Evolutionary conservation across 139 green algal genomes (phyloP).

Genomic region (Picochlorum sp.): DNA sequence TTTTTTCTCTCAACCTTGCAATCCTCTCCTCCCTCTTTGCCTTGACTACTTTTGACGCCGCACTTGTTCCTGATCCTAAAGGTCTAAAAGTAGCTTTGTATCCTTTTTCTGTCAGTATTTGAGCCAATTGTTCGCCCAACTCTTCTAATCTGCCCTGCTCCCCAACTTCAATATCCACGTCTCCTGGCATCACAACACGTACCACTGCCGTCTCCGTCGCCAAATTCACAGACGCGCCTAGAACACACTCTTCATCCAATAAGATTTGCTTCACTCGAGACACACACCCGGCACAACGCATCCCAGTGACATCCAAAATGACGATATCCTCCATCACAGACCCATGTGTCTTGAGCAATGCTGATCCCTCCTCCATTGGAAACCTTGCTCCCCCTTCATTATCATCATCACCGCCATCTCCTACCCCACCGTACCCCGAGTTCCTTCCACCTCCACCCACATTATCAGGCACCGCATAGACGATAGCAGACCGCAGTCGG

Average conservation of each 20-base stretch:
- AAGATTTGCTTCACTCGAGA: conserved; percentile 64
- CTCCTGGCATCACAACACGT: background rate
- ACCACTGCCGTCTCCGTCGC: conserved; percentile 83
- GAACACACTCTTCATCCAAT: conserved; percentile 38
- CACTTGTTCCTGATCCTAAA: conserved; percentile 10
- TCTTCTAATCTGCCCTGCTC: background rate
- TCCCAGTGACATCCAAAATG: conserved; percentile 41
- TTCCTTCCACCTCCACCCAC: no score
- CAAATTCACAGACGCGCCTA: conserved; percentile 72
- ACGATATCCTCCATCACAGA: background rate
- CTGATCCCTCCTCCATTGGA: background rate
- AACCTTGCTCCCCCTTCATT: background rate
- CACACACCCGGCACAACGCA: conserved; percentile 84
- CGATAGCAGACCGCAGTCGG: no score
- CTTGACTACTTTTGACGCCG: conserved; percentile 16
- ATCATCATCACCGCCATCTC: background rate
- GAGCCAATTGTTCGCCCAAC: conserved; percentile 12
- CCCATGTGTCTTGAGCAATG: background rate
- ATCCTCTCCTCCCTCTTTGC: conserved; percentile 55
- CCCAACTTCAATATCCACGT: conserved; percentile 3
- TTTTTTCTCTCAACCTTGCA: conserved; percentile 42
- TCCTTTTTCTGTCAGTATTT: conserved; percentile 24
- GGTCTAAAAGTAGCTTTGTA: conserved; percentile 19
- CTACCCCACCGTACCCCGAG: background rate
- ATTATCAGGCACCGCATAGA: no score